Base-by-base conservation (phyloP, 805 yeast species). In the Myxozyma geophila region DNA sequence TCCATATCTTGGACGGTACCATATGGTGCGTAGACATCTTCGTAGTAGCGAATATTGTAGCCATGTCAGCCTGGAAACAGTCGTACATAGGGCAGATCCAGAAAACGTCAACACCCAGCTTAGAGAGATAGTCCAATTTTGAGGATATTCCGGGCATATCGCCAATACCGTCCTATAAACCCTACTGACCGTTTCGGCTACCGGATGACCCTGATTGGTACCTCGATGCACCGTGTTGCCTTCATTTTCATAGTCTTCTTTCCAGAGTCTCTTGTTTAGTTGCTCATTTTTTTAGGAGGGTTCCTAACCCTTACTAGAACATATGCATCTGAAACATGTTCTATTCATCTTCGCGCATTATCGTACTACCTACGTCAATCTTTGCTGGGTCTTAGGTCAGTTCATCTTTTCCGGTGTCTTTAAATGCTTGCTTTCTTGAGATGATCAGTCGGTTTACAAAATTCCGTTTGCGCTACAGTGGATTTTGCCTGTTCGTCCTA, bases 81-180 rank as follows among this genome's bases (percentile, higher is more conserved):
- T 82, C 85, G 74, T 78, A 83, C 77, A 82, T 81, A 23, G 87
- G 88, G 33, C 83, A 81, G 59, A 84, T 72, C 88, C 87, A 85
- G 47, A 85, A 75, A 15, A 81, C 80, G 62, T 82, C 85, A 15
- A 77, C 77, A 1, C 86, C 86, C 39, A 84, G 74, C 23, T 72
- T 73, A 70, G 81, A 79, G 72, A 84, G 71, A 72, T 84, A 83
- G 73, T 82, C 85, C 67, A 84, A 74, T 37, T 80, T 79, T 17
- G 82, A 77, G 64, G 82, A 76, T 62, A 84, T 81, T 23, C 87
- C 88, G 21, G 52, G 81, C 59, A 84, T 72, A 72, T 84, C 87
- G 40, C 88, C 87, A 59, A 82, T 71, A 48, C 88, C 88, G 72
- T 84, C 87, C n/a, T n/a, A n/a, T n/a, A n/a, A n/a, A n/a, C n/a